phyloP scores from a whole-genome alignment of 805 yeast genomes.

The Candida odintsovae region DNA sequence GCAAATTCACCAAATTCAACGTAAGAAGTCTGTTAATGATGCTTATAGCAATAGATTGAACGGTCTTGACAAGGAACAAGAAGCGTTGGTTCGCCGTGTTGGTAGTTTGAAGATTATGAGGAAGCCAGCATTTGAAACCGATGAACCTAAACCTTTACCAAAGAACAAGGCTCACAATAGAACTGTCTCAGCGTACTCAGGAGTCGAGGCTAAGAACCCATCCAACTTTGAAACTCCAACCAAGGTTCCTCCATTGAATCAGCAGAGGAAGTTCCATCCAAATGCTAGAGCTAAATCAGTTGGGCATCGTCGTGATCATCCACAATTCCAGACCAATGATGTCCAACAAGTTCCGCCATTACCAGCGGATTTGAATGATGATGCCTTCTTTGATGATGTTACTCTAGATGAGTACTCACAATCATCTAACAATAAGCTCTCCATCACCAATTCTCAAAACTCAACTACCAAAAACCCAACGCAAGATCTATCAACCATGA shows the following conservation, averaged over 20 bases:
- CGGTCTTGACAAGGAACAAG: constrained; percentile 10
- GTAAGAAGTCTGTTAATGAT: constrained; percentile 7
- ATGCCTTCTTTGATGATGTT: constrained; percentile 46
- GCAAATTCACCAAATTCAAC: constrained; percentile 2
- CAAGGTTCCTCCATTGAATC: constrained; percentile 9
- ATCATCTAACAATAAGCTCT: constrained; percentile 11
- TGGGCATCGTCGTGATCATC: constrained; percentile 63
- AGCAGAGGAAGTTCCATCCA: constrained; percentile 50
- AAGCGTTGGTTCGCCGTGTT: constrained; percentile 18
- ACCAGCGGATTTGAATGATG: constrained; percentile 33
- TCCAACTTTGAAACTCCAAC: constrained; percentile 1
- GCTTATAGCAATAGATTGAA: constrained; percentile 2
- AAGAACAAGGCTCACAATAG: constrained; percentile 18
- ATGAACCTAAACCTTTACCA: background rate
- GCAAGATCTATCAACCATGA: constrained; percentile 23
- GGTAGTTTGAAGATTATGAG: constrained; percentile 20
- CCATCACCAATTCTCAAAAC: constrained; percentile 13
- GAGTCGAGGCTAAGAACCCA: constrained; percentile 4
- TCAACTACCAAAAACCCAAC: constrained; percentile 11
- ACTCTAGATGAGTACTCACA: constrained; percentile 49
- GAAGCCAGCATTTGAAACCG: constrained; percentile 14
- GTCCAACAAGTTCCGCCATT: constrained; percentile 22
- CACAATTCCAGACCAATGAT: constrained; percentile 4
- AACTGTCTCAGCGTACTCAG: constrained; percentile 25
- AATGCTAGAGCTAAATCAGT: constrained; percentile 85